Evolutionary conservation across 2,329 filamentous ascomycete genomes (phyloP).

Genomic region (Bipolaris cookei): DNA sequence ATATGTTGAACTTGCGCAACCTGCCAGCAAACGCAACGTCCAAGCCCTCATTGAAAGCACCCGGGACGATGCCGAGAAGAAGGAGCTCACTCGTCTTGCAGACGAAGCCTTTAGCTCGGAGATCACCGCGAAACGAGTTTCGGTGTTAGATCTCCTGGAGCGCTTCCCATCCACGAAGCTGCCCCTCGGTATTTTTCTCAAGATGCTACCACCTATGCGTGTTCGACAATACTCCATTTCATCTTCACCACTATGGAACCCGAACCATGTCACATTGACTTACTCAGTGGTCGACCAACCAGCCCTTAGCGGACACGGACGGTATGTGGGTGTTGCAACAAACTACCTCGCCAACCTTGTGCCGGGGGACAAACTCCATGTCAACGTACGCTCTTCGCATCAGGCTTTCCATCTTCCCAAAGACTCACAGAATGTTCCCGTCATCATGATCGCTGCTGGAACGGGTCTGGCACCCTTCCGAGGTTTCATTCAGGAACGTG

Average conservation of each 20-base stretch:
- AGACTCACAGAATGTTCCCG: constrained; percentile 49
- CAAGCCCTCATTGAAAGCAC: constrained; percentile 58
- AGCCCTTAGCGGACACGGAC: constrained; percentile 54
- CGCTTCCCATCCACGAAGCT: constrained; percentile 64
- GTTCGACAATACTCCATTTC: constrained; percentile 82
- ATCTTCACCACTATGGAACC: constrained; percentile 69
- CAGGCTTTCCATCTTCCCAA: constrained; percentile 54
- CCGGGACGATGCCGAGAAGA: constrained; percentile 57
- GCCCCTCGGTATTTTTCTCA: constrained; percentile 70
- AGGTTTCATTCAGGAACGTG: constrained; percentile 52
- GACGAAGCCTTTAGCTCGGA: constrained; percentile 48
- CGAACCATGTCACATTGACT: constrained; percentile 66
- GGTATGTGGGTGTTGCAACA: constrained; percentile 53
- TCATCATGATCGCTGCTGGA: constrained; percentile 51
- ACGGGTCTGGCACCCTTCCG: constrained; percentile 54
- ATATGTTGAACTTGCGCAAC: constrained; percentile 76
- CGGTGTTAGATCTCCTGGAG: constrained; percentile 73
- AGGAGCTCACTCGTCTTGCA: constrained; percentile 57
- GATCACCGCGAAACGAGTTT: constrained; percentile 62
- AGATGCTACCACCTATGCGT: constrained; percentile 77
- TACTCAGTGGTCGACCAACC: constrained; percentile 69
- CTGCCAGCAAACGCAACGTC: constrained; percentile 70
- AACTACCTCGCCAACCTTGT: constrained; percentile 52
- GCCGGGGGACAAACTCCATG: constrained; percentile 52
- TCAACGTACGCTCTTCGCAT: constrained; percentile 51